These are phyloP conservation scores for Phytophthora pluvialis DNA, from an alignment of 352 stramenopile genomes.

Conservation along the genomic window DNA sequence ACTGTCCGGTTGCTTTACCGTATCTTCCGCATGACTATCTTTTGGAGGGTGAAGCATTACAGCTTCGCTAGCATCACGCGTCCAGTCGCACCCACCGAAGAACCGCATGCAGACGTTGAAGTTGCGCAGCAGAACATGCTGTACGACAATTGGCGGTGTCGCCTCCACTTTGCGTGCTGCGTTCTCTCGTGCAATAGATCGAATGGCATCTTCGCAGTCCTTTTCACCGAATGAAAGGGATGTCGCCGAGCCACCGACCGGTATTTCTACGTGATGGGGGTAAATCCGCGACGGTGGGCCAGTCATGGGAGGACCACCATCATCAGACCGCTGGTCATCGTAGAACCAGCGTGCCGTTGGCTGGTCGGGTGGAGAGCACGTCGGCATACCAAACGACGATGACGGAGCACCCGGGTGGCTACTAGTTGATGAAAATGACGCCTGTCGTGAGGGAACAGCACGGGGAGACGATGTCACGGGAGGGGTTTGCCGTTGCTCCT, in stretches of 20 bases:
- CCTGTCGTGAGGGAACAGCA: constrained; percentile 47
- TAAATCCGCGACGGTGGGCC: constrained; percentile 81
- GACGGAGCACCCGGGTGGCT: constrained; percentile 46
- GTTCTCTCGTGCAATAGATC: constrained; percentile 74
- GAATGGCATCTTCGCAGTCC: constrained; percentile 77
- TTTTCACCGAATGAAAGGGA: constrained; percentile 89
- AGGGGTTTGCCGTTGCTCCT: constrained; percentile 7
- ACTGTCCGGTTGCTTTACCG: constrained; percentile 15
- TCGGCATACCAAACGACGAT: constrained; percentile 49
- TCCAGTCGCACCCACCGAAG: constrained; percentile 88
- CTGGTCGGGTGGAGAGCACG: constrained; percentile 70
- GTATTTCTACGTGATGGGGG: constrained; percentile 88
- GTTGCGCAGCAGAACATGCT: constrained; percentile 83
- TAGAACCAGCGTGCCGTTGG: constrained; percentile 85
- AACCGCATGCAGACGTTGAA: constrained; percentile 91
- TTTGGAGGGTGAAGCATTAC: constrained; percentile 30
- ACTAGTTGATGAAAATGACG: constrained; percentile 69
- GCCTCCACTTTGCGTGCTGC: constrained; percentile 50
- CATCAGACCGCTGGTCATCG: constrained; percentile 53
- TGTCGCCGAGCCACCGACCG: constrained; percentile 78
- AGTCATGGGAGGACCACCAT: constrained; percentile 37
- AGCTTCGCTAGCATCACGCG: constrained; percentile 54
- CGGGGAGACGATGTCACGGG: constrained; percentile 53
- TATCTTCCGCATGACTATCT: constrained; percentile 7
- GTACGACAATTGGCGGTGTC: constrained; percentile 68